Conservation (phyloP, 495 filamentous ascomycete genomes). For the Cetradonia linearis region DNA sequence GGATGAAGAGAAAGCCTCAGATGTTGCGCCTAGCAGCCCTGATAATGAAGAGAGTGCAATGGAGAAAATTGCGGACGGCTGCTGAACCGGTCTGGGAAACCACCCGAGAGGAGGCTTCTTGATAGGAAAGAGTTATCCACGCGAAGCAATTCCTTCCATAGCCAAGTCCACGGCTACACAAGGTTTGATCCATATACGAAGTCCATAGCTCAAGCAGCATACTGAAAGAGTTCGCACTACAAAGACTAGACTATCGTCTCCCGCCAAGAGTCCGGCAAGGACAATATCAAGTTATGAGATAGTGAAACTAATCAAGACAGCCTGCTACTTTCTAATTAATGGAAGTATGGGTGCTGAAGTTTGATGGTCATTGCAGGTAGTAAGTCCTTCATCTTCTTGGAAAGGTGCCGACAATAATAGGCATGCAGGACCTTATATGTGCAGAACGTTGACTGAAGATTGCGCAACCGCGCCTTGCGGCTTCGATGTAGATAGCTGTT, state of each 20-base stretch:
- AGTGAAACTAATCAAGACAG: too few relatives aligned
- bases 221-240: too few relatives aligned
- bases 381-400: background rate
- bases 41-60: background rate
- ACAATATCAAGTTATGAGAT: background rate
- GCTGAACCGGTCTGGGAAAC: background rate
- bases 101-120: background rate
- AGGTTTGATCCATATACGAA: too few relatives aligned
- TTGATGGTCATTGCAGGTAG: background rate
- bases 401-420: too few relatives aligned
- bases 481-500: background rate
- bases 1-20: slow-evolving; percentile 1
- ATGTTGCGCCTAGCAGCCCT: background rate
- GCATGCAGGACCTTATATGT: background rate
- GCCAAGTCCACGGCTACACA: background rate
- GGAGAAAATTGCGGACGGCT: slow-evolving; percentile 2
- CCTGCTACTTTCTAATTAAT: too few relatives aligned
- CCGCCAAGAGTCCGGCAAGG: background rate
- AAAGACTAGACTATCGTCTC: background rate
- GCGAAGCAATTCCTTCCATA: background rate
- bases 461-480: background rate
- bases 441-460: background rate
- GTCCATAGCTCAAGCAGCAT: too few relatives aligned
- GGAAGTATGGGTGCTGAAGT: background rate
- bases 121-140: background rate